Evolutionary conservation across 2,329 filamentous ascomycete genomes (phyloP).

Genomic region (Tolypocladium amazonense): DNA sequence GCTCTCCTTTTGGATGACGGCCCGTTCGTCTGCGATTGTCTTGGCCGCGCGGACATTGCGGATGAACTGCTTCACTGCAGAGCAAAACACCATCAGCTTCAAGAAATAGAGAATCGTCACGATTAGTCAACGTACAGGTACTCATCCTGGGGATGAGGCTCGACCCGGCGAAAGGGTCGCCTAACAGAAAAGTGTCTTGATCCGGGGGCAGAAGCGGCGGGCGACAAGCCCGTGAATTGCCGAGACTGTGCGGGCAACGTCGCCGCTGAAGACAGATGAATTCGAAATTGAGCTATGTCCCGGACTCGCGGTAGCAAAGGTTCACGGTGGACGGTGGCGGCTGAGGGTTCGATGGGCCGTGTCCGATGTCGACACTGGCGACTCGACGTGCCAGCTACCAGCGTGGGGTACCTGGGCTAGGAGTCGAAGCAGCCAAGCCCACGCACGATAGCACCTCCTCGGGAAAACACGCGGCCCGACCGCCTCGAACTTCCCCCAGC

Average conservation of each 20-base stretch:
- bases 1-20: conserved; percentile 98
- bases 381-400: neutral
- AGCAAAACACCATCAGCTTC: neutral
- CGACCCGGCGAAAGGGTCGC: neutral
- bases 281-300: neutral
- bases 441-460: neutral
- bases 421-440: neutral
- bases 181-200: neutral
- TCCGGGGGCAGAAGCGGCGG: neutral
- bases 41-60: conserved; percentile 97
- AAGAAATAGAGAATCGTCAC: neutral
- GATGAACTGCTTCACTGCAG: conserved; percentile 95
- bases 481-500: too few relatives aligned
- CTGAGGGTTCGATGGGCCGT: neutral
- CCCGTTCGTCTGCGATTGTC: conserved; percentile 96
- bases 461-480: neutral
- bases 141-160: conserved; percentile 20
- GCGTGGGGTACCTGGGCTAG: neutral
- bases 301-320: neutral
- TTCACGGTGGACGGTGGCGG: neutral
- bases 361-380: neutral
- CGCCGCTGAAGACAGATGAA: neutral
- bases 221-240: neutral
- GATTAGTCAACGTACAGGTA: conserved; percentile 23
- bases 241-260: neutral